Conservation (phyloP, 1,284 basidiomycete genomes). For the Taiwanofungus camphoratus region DNA sequence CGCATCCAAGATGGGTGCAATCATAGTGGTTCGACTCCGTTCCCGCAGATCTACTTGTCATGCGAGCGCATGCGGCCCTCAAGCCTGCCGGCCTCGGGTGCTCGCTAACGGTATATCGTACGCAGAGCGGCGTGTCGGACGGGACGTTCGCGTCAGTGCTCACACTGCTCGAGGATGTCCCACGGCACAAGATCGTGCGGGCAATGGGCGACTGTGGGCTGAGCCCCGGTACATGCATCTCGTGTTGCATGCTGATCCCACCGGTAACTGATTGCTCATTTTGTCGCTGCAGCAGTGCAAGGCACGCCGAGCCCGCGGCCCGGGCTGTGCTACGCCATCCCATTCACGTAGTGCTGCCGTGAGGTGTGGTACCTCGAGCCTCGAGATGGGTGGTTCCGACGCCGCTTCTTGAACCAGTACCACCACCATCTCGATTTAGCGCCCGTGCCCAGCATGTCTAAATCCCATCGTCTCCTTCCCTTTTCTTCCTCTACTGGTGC, state of each 20-base stretch:
- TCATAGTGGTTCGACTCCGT: constrained; percentile 74
- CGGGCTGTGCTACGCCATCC: constrained; percentile 42
- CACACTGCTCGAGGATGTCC: constrained; percentile 42
- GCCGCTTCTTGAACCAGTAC: no score
- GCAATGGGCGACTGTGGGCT: constrained; percentile 41
- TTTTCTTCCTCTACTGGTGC: no score
- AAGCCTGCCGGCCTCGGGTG: constrained; percentile 32
- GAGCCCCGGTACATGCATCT: constrained; percentile 44
- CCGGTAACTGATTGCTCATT: background rate
- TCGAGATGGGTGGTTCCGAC: no score
- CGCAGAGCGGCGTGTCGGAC: constrained; percentile 56
- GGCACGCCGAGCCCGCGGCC: constrained; percentile 35
- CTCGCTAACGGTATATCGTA: constrained; percentile 40
- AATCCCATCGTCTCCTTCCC: no score
- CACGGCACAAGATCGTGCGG: constrained; percentile 31
- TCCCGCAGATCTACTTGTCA: constrained; percentile 61
- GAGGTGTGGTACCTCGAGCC: no score
- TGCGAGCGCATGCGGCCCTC: constrained; percentile 46
- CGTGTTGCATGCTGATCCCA: no score
- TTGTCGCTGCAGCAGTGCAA: constrained; percentile 31
- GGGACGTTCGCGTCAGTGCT: constrained; percentile 63
- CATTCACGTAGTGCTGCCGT: no score
- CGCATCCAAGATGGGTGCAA: constrained; percentile 58
- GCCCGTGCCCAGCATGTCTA: no score
- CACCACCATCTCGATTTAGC: no score